Conservation (phyloP, 2,329 filamentous ascomycete species). For the Intubia oerlemansii region DNA sequence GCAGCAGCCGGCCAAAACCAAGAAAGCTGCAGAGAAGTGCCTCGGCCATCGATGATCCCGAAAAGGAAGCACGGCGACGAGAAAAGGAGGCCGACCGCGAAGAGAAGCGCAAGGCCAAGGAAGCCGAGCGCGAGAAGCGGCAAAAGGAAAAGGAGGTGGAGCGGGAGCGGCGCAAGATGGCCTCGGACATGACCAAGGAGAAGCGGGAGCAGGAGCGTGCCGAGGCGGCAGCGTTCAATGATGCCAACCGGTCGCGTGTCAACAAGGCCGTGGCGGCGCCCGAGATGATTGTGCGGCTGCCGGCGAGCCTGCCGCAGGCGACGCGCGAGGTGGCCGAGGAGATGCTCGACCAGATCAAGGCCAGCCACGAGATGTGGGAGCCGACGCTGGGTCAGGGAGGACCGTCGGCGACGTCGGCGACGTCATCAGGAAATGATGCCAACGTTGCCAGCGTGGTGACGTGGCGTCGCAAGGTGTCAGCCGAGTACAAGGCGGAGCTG, state of each 20-base stretch:
- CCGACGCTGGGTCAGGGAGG: no score
- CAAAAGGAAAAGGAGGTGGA: slow-evolving; percentile 34
- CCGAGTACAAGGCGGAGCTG: slow-evolving; percentile 35
- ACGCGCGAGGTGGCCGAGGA: slow-evolving; percentile 23
- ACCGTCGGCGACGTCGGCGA: background rate
- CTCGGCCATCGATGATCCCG: slow-evolving; percentile 7
- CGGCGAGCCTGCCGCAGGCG: slow-evolving; percentile 28
- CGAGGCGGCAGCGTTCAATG: slow-evolving; percentile 40
- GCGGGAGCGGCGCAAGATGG: slow-evolving; percentile 31
- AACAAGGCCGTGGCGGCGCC: slow-evolving; percentile 52
- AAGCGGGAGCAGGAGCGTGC: slow-evolving; percentile 42
- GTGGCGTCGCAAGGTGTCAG: slow-evolving; percentile 48
- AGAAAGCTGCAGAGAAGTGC: slow-evolving; percentile 1
- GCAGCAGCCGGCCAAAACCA: slow-evolving; percentile 1
- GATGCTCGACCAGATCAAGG: slow-evolving; percentile 27
- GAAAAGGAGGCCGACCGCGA: slow-evolving; percentile 3
- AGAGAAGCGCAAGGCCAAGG: slow-evolving; percentile 28
- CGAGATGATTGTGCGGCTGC: slow-evolving; percentile 61
- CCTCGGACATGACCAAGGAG: slow-evolving; percentile 37
- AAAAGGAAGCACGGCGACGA: slow-evolving; percentile 8
- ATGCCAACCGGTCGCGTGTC: slow-evolving; percentile 51
- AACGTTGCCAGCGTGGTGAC: slow-evolving; percentile 34
- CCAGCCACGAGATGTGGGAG: slow-evolving; percentile 22
- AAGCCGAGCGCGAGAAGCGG: slow-evolving; percentile 32
- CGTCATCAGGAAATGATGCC: no score